Evolutionary conservation across 2,329 filamentous ascomycete species (phyloP).

Genomic region (Talaromyces islandicus): DNA sequence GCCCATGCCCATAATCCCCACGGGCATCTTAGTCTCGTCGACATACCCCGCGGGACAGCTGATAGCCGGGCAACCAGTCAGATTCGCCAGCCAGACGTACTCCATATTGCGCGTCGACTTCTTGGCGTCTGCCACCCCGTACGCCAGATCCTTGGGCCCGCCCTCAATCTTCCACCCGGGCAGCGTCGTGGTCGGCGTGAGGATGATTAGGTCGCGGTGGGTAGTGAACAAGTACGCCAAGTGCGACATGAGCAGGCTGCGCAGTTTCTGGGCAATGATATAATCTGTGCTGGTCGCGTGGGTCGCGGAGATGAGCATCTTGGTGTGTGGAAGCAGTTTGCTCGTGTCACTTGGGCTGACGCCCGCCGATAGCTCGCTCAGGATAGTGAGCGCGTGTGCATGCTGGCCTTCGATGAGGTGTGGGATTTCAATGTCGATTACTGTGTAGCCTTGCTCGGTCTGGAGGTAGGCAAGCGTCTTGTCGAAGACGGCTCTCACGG

Average conservation of each 20-base stretch:
- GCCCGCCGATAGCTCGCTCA: constrained; percentile 60
- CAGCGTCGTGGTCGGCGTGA: constrained; percentile 71
- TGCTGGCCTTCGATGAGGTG: constrained; percentile 64
- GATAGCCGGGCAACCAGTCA: constrained; percentile 70
- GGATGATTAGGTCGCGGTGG: constrained; percentile 69
- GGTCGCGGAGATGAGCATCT: constrained; percentile 59
- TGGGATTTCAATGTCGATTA: constrained; percentile 48
- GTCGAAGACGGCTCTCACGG: constrained; percentile 58
- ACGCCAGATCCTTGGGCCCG: constrained; percentile 54
- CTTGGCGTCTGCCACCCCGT: constrained; percentile 69
- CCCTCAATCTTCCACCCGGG: constrained; percentile 65
- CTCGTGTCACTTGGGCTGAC: constrained; percentile 47
- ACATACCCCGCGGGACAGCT: constrained; percentile 70
- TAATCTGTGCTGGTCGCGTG: constrained; percentile 63
- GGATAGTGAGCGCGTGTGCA: constrained; percentile 71
- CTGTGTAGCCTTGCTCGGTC: constrained; percentile 29
- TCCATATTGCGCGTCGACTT: constrained; percentile 71
- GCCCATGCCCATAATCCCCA: constrained; percentile 50
- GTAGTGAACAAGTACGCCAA: constrained; percentile 63
- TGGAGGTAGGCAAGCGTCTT: constrained; percentile 53
- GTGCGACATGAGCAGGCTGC: constrained; percentile 72
- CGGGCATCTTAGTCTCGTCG: constrained; percentile 37
- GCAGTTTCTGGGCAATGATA: constrained; percentile 65
- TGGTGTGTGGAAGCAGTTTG: constrained; percentile 60
- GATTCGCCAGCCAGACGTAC: constrained; percentile 81